A percentile compares a stretch with the other conserved stretches of the same genome.
These are phyloP conservation scores for Kluyveromyces lactis DNA, from an alignment of 805 yeast genomes.

Conservation along the genomic window DNA sequence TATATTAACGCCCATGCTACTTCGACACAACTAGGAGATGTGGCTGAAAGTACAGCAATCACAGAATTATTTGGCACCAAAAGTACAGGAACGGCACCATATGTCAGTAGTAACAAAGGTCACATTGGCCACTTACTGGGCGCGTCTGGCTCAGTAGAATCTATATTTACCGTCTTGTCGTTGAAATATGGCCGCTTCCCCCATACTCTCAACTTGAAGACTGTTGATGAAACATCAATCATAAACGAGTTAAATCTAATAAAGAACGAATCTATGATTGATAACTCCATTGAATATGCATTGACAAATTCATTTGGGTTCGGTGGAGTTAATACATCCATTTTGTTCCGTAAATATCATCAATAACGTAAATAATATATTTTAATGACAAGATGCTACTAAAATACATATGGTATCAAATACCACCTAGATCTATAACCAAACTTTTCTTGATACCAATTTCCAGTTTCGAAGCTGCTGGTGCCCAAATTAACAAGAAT, in stretches of 20 bases:
- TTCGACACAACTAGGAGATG: slow-evolving; percentile 81
- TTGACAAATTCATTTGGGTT: slow-evolving; percentile 91
- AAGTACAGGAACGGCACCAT: slow-evolving; percentile 17
- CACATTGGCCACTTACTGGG: slow-evolving; percentile 91
- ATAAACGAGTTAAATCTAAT: slow-evolving; percentile 45
- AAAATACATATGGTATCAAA: slow-evolving; percentile 8
- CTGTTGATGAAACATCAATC: slow-evolving; percentile 36
- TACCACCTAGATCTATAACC: slow-evolving; percentile 4
- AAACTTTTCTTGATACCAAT: slow-evolving; percentile 34
- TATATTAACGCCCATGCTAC: slow-evolving; percentile 97
- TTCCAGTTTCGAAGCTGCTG: slow-evolving; percentile 45
- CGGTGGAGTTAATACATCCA: slow-evolving; percentile 89
- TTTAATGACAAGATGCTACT: slow-evolving; percentile 2
- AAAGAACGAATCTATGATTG: slow-evolving; percentile 35
- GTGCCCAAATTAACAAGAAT: slow-evolving; percentile 40
- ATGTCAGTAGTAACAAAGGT: slow-evolving; percentile 80
- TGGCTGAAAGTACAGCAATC: slow-evolving; percentile 78
- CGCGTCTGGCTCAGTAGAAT: slow-evolving; percentile 93
- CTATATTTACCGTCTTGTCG: slow-evolving; percentile 69
- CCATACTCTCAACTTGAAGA: slow-evolving; percentile 67
- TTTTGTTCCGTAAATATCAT: slow-evolving; percentile 45
- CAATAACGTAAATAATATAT: slow-evolving; percentile 1
- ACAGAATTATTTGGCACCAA: slow-evolving; percentile 35
- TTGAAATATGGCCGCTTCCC: slow-evolving; percentile 53
- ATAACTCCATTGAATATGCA: slow-evolving; percentile 44